Conservation (phyloP, 2,329 filamentous ascomycete species). For the Fusarium keratoplasticum region DNA sequence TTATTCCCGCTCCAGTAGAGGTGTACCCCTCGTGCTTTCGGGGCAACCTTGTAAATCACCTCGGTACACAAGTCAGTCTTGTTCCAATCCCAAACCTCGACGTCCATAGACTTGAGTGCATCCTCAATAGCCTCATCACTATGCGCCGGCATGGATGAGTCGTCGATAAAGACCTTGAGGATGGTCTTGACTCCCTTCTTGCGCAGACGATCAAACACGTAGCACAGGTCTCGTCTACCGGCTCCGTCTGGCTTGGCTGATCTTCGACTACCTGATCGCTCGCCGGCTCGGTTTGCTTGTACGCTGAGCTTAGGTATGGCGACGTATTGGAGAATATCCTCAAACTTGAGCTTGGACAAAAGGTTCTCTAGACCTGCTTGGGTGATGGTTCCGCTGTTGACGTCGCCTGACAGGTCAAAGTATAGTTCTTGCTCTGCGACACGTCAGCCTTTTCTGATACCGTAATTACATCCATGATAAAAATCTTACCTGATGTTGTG, state of each 20-base stretch:
- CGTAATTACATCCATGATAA: background rate
- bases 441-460: background rate
- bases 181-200: background rate
- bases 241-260: background rate
- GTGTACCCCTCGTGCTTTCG: background rate
- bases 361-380: background rate
- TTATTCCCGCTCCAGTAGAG: slow-evolving; percentile 21
- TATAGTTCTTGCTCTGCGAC: slow-evolving; percentile 6
- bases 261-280: background rate
- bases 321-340: slow-evolving; percentile 17
- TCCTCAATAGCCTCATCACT: slow-evolving; percentile 21
- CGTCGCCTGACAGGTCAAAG: slow-evolving; percentile 5
- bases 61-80: slow-evolving; percentile 20
- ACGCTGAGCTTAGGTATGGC: slow-evolving; percentile 5
- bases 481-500: background rate
- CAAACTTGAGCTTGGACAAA: background rate
- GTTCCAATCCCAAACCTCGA: slow-evolving; percentile 21
- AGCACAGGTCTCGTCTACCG: background rate
- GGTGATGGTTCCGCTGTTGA: background rate
- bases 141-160: background rate
- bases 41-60: background rate
- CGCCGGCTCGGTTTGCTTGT: background rate
- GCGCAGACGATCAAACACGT: background rate
- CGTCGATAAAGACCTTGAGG: background rate
- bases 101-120: background rate